These are phyloP conservation scores for Verticillium longisporum DNA, from an alignment of 2,329 filamentous ascomycete species.

Conservation along the genomic window DNA sequence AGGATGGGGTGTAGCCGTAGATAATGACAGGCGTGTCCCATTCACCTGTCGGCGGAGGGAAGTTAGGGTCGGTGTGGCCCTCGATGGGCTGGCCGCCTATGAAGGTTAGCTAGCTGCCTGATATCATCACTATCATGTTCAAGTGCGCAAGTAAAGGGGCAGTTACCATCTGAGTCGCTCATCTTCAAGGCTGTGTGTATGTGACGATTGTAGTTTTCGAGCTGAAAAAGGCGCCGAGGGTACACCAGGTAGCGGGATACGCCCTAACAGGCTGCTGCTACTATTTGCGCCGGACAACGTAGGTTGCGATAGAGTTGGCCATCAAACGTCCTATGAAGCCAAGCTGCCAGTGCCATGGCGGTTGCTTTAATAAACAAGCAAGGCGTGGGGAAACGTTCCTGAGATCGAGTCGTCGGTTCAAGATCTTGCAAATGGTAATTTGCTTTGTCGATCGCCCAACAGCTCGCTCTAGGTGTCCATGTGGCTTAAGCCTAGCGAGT, in stretches of 20 bases:
- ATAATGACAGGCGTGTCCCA: constrained; percentile 42
- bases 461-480: not conserved
- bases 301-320: not conserved
- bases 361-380: not conserved
- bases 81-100: constrained; percentile 10
- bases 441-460: not conserved
- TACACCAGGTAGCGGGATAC: not conserved
- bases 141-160: not conserved
- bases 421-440: not conserved
- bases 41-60: constrained; percentile 36
- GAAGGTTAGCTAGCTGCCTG: not conserved
- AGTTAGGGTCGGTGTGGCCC: constrained; percentile 44
- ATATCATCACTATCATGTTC: not conserved
- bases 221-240: too few species aligned
- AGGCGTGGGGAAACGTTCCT: not conserved
- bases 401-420: not conserved
- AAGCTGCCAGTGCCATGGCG: not conserved
- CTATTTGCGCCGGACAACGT: not conserved
- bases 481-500: not conserved
- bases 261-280: not conserved
- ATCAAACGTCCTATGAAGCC: not conserved
- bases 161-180: constrained; percentile 7
- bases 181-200: not conserved
- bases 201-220: not conserved
- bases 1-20: constrained; percentile 42